Evolutionary conservation across 768 basidiomycete species (phyloP), one percentile per base, ranked within the genome.

Genomic region (Grammothele lineata): DNA sequence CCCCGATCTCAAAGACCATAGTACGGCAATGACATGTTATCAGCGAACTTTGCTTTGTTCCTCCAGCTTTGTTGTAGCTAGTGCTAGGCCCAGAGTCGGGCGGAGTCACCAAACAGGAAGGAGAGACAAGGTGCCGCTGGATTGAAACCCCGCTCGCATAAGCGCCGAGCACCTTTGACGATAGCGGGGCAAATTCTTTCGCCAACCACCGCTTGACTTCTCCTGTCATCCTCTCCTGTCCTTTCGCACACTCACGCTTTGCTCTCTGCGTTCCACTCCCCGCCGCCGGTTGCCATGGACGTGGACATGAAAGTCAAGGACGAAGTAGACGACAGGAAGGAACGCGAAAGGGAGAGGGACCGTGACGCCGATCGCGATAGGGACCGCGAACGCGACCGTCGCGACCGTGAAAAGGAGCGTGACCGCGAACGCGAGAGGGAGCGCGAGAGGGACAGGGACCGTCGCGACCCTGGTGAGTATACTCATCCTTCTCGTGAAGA

Each of bases 301-400:
- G 76, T 88, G 54, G 87, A 89, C 58, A 87, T 87, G 84, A 84
- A 85, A 66, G 72, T 66, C 60, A 88, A 87, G 64, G 85, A 87
- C 47, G 83, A 87, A 53, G 66, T 71, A 7, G 84, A 85, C 37
- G 84, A 85, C 50, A 85, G 85, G 67, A 60, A 63, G 40, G 68
- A 67, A 40, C 60, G 68, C 47, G 71, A 71, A 43, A 61, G 66
- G 37, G 73, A 78, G 53, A 67, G 75, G 34, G 72, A 74, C 55
- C 69, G 74, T 48, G 75, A 77, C 57, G 69, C 66, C 39, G 73
- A 78, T 30, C 55, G 57, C 37, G 64, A 63, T 36, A 58, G 66
- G 48, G 64, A 66, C 22, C 50, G 59, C 30, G 62, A 61, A 44
- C 55, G 64, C 40, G 65, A 65, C 36, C 46, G 54, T 22, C 57